Evolutionary conservation across 2,329 filamentous ascomycete species (phyloP).

Genomic region (Trichophyton verrucosum): DNA sequence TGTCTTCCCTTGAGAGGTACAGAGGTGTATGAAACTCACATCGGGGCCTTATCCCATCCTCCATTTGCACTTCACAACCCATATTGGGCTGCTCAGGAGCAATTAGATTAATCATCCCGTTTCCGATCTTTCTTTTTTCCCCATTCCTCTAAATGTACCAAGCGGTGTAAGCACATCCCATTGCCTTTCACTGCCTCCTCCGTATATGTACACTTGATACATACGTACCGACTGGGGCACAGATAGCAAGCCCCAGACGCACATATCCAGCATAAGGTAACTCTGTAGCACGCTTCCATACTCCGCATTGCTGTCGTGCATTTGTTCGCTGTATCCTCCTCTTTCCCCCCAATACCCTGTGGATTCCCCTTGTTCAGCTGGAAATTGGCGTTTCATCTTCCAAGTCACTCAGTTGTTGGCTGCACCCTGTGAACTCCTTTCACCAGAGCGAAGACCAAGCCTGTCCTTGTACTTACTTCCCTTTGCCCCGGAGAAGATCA

Average conservation of each 20-base stretch:
- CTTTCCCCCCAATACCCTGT: neutral
- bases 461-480: neutral
- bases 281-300: neutral
- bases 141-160: neutral
- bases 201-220: neutral
- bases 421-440: neutral
- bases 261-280: neutral
- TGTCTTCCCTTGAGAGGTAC: neutral
- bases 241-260: neutral
- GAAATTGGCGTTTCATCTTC: constrained; percentile 2
- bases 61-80: neutral
- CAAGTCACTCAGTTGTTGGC: neutral
- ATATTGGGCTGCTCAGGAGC: neutral
- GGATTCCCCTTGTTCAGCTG: neutral
- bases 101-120: neutral
- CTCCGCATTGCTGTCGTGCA: neutral
- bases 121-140: neutral
- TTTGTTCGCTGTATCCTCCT: neutral
- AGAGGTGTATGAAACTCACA: neutral
- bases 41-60: neutral
- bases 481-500: neutral
- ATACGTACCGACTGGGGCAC: neutral
- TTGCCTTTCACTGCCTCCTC: neutral
- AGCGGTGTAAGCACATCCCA: neutral
- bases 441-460: neutral